These are phyloP conservation scores for Suillus hirtellus DNA, from an alignment of 768 basidiomycete genomes.

Conservation along the genomic window DNA sequence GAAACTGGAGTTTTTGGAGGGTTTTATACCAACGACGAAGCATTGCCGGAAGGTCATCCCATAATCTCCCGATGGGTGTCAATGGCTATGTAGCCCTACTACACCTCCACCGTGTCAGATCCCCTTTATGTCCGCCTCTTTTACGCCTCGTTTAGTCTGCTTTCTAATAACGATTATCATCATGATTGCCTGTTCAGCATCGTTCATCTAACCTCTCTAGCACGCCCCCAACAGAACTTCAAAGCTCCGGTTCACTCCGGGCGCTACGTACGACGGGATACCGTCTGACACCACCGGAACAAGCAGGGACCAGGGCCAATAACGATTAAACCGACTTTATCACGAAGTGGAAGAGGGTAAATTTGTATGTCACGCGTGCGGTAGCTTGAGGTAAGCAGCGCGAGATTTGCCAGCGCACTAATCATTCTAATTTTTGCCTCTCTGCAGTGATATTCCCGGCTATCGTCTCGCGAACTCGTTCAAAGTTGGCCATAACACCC, in stretches of 20 bases:
- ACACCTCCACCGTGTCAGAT: neutral
- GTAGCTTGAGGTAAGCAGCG: neutral
- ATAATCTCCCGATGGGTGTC: constrained; percentile 29
- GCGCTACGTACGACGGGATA: constrained; percentile 3
- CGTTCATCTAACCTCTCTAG: constrained; percentile 6
- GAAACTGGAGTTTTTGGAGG: neutral
- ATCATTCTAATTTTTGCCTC: neutral
- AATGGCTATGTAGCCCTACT: no score
- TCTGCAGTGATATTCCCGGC: neutral
- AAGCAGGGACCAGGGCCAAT: constrained; percentile 1
- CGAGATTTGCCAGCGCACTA: neutral
- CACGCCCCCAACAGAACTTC: neutral
- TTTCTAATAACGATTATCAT: constrained; percentile 3
- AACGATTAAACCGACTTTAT: neutral
- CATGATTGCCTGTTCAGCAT: neutral
- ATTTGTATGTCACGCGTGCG: neutral
- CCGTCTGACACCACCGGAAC: constrained; percentile 8
- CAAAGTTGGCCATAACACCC: neutral
- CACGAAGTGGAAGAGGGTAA: neutral
- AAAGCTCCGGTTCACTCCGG: constrained; percentile 11
- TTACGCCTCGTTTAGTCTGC: neutral
- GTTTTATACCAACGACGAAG: constrained; percentile 30
- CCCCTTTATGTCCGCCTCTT: neutral
- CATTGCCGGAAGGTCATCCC: constrained; percentile 28
- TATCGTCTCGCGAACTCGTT: neutral